Percentiles rank a stretch among this genome's conserved stretches.
Conservation (phyloP, 2,329 filamentous ascomycete genomes). For the Emmonsia crescens region DNA sequence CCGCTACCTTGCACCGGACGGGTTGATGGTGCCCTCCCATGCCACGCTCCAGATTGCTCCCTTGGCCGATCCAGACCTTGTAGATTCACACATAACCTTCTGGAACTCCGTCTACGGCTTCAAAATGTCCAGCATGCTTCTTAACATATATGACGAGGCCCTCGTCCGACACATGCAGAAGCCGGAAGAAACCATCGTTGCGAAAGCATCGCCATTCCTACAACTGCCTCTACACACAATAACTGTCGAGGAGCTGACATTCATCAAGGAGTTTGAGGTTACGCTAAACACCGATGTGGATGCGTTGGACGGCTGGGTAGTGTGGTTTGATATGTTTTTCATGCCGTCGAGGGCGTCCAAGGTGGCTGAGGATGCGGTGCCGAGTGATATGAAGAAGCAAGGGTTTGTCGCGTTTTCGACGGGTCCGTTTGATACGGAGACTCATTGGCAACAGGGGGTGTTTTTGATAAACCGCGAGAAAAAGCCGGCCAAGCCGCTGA, state of each 20-base stretch:
- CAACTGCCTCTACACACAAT: conserved; percentile 67
- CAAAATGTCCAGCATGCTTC: conserved; percentile 83
- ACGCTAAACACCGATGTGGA: conserved; percentile 52
- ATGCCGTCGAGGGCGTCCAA: conserved; percentile 46
- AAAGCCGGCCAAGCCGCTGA: conserved; percentile 37
- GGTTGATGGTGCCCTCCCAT: conserved; percentile 78
- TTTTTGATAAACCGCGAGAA: conserved; percentile 54
- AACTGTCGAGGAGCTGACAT: conserved; percentile 61
- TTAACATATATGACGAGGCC: conserved; percentile 70
- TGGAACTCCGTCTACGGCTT: conserved; percentile 94
- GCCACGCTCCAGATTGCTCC: conserved; percentile 75
- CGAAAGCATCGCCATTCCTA: conserved; percentile 54
- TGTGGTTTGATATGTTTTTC: conserved; percentile 96
- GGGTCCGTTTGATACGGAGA: conserved; percentile 62
- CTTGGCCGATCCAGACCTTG: conserved; percentile 63
- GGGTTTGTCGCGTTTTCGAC: conserved; percentile 74
- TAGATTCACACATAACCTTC: conserved; percentile 67
- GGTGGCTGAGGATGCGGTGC: conserved; percentile 45
- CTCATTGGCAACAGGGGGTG: conserved; percentile 85
- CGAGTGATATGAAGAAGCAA: conserved; percentile 50
- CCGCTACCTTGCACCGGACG: conserved; percentile 67
- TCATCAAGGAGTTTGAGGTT: conserved; percentile 57
- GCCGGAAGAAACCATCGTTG: conserved; percentile 44
- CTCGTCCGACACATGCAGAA: conserved; percentile 55
- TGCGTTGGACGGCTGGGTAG: conserved; percentile 69